A percentile compares a stretch with the other conserved stretches of the same genome.
These are phyloP conservation scores for Isoetes taiwanensis DNA, from an alignment of 75 land plant genomes.

Conservation along the genomic window DNA sequence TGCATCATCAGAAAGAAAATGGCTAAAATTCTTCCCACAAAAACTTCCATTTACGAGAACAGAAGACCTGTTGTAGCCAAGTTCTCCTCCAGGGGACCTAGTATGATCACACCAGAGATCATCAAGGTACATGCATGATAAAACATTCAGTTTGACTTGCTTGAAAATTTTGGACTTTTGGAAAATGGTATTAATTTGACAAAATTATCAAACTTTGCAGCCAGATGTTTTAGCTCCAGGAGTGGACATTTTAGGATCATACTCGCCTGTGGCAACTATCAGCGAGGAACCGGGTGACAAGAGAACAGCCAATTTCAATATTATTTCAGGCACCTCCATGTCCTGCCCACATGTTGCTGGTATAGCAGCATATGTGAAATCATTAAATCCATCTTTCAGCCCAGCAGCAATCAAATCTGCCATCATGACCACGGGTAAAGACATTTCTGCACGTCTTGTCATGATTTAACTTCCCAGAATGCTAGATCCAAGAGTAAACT, in stretches of 20 bases:
- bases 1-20: no score
- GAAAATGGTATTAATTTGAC: background rate
- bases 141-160: background rate
- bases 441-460: no score
- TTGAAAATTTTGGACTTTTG: background rate
- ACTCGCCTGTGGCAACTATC: background rate
- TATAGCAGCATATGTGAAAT: background rate
- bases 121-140: background rate
- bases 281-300: background rate
- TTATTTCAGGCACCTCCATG: constrained; percentile 11
- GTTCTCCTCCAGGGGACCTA: background rate
- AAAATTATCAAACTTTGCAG: background rate
- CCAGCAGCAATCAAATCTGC: constrained; percentile 19
- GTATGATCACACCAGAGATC: background rate
- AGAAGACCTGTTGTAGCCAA: background rate
- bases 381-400: constrained; percentile 10
- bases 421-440: constrained; percentile 19
- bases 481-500: no score
- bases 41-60: background rate
- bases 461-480: no score
- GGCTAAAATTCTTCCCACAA: constrained; percentile 3
- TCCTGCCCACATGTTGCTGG: constrained; percentile 11
- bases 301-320: background rate
- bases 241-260: background rate
- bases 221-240: constrained; percentile 8